Conservation (phyloP, 2,329 filamentous ascomycete genomes). For the Sporothrix variecibatus region DNA sequence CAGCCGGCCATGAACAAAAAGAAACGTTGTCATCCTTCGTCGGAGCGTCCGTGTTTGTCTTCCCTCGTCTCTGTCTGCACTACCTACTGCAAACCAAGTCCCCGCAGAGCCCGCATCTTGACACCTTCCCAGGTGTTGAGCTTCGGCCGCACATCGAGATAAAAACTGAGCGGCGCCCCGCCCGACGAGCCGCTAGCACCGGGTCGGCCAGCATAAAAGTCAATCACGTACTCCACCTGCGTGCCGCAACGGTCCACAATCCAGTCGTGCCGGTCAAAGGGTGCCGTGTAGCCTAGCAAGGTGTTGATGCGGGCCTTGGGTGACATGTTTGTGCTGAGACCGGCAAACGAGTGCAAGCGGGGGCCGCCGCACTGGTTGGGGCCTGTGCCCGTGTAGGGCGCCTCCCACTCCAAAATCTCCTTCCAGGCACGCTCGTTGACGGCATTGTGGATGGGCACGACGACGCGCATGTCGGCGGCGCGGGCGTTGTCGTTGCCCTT, state of each 20-base stretch:
- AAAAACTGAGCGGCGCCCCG: slow-evolving; percentile 56
- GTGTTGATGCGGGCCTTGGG: slow-evolving; percentile 83
- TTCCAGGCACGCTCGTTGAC: slow-evolving; percentile 96
- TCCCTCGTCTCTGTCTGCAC: no score
- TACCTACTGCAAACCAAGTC: slow-evolving; percentile 50
- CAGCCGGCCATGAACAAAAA: neutral
- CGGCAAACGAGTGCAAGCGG: slow-evolving; percentile 79
- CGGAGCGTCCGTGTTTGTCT: neutral
- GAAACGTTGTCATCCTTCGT: neutral
- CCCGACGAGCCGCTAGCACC: slow-evolving; percentile 35
- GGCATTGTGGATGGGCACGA: slow-evolving; percentile 97
- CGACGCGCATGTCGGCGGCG: slow-evolving; percentile 79
- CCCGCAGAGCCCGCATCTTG: slow-evolving; percentile 62
- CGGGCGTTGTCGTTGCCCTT: slow-evolving; percentile 76
- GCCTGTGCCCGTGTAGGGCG: slow-evolving; percentile 56
- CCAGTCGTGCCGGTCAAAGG: slow-evolving; percentile 98
- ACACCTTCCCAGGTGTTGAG: slow-evolving; percentile 67
- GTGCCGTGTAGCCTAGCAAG: slow-evolving; percentile 81
- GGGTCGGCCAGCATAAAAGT: slow-evolving; percentile 82
- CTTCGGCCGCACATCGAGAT: slow-evolving; percentile 68
- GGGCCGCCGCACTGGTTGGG: slow-evolving; percentile 70
- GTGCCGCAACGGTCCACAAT: slow-evolving; percentile 87
- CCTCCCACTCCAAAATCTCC: slow-evolving; percentile 89
- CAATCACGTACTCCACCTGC: slow-evolving; percentile 91
- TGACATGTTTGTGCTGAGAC: slow-evolving; percentile 68